phyloP scores from a whole-genome alignment of 768 basidiomycete species.

The Lentinula lateritia region DNA sequence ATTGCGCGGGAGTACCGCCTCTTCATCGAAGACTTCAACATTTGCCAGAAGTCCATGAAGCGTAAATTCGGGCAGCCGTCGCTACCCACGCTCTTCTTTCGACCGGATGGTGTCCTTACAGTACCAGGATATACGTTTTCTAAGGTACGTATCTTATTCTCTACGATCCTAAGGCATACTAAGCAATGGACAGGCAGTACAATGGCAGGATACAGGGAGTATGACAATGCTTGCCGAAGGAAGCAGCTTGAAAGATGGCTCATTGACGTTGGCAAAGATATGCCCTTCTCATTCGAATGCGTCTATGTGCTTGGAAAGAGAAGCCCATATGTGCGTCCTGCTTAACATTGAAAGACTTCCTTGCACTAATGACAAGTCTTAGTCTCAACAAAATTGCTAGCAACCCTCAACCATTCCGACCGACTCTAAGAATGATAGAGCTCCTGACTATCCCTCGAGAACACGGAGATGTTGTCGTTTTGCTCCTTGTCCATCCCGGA shows the following conservation, averaged over 20 bases:
- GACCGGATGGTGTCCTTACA: slow-evolving; percentile 45
- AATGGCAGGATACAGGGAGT: slow-evolving; percentile 72
- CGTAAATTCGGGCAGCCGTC: slow-evolving; percentile 49
- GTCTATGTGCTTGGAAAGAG: slow-evolving; percentile 66
- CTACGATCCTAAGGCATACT: slow-evolving; percentile 5
- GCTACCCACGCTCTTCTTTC: slow-evolving; percentile 55
- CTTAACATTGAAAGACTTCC: not conserved
- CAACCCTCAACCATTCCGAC: slow-evolving; percentile 45
- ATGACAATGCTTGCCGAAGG: slow-evolving; percentile 67
- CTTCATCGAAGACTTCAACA: not conserved
- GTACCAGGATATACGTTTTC: slow-evolving; percentile 73
- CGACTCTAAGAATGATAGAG: slow-evolving; percentile 54
- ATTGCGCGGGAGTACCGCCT: not conserved
- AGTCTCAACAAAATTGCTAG: slow-evolving; percentile 48
- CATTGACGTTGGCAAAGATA: slow-evolving; percentile 67
- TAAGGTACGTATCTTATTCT: slow-evolving; percentile 34
- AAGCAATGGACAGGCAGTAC: slow-evolving; percentile 37
- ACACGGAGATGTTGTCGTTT: slow-evolving; percentile 62
- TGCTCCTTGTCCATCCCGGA: slow-evolving; percentile 69
- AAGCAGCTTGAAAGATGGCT: slow-evolving; percentile 63
- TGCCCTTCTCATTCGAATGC: slow-evolving; percentile 47
- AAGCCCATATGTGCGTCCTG: slow-evolving; percentile 62
- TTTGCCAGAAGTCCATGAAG: slow-evolving; percentile 30
- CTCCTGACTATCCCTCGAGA: slow-evolving; percentile 61
- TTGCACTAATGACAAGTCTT: not conserved